Percentiles rank a stretch among this genome's conserved stretches.
Evolutionary conservation across 2,329 filamentous ascomycete genomes (phyloP).

Genomic region (Fusarium sp.): DNA sequence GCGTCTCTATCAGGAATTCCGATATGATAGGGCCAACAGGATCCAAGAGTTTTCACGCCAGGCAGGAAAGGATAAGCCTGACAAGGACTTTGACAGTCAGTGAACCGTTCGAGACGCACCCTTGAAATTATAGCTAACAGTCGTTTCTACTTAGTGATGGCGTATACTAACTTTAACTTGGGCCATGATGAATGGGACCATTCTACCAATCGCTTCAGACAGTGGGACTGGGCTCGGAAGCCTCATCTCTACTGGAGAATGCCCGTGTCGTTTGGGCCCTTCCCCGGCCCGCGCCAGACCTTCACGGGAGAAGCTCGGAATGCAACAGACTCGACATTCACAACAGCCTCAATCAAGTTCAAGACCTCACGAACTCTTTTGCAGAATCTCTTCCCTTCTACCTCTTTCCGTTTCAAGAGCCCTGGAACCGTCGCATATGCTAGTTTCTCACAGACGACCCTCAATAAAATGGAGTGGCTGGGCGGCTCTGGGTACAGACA

Average conservation of each 20-base stretch:
- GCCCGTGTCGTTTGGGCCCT: conserved; percentile 40
- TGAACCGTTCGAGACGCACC: fast-evolving
- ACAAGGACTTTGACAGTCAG: conserved; percentile 27
- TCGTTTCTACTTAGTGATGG: conserved; percentile 2
- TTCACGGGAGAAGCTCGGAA: conserved; percentile 36
- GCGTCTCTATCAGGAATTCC: conserved; percentile 66
- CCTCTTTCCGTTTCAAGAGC: conserved; percentile 60
- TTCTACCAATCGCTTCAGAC: conserved; percentile 16
- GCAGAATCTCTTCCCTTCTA: conserved; percentile 51
- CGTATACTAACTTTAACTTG: conserved; percentile 30
- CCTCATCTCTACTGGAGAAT: conserved; percentile 29
- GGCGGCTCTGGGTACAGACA: conserved; percentile 67
- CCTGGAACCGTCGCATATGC: conserved; percentile 57
- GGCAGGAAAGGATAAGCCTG: conserved; percentile 49
- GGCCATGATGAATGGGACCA: conserved; percentile 37
- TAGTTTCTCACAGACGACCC: conserved; percentile 55
- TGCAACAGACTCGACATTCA: conserved; percentile 43
- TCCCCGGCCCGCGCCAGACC: conserved; percentile 13
- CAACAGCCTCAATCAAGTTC: conserved; percentile 59
- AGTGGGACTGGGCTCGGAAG: conserved; percentile 27
- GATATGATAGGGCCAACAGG: conserved; percentile 64
- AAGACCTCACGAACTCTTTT: conserved; percentile 60
- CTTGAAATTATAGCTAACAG: background rate
- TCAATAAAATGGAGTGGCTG: conserved; percentile 67
- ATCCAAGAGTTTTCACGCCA: conserved; percentile 68